A percentile compares a stretch with the other conserved stretches of the same genome.
Evolutionary conservation across 345 rosid species (phyloP).

Genomic region (Microthlaspi erraticum): DNA sequence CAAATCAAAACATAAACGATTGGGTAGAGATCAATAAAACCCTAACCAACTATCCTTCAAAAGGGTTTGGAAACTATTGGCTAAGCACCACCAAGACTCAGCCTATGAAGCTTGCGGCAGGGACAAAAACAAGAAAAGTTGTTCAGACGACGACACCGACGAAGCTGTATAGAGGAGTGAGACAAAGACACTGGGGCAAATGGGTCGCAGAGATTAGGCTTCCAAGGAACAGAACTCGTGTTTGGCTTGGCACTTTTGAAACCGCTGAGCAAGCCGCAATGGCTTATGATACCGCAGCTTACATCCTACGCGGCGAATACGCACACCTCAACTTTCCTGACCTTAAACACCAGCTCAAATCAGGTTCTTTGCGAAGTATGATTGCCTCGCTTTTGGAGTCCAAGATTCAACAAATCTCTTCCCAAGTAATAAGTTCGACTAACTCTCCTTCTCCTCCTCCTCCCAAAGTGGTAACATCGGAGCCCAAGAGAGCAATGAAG

Average conservation of each 20-base stretch:
- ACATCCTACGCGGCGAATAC: slow-evolving; percentile 78
- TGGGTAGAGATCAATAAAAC: slow-evolving; percentile 57
- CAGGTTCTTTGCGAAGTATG: slow-evolving; percentile 58
- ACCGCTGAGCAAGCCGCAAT: slow-evolving; percentile 94
- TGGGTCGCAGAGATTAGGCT: slow-evolving; percentile 98
- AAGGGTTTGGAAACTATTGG: slow-evolving; percentile 59
- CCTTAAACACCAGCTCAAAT: slow-evolving; percentile 71
- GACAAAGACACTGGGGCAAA: slow-evolving; percentile 98
- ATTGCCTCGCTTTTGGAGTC: slow-evolving; percentile 44
- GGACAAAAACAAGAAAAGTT: slow-evolving; percentile 43
- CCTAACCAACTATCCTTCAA: slow-evolving; percentile 43
- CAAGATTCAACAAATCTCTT: slow-evolving; percentile 42
- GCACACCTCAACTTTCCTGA: slow-evolving; percentile 94
- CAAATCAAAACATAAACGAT: slow-evolving; percentile 41
- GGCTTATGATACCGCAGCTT: slow-evolving; percentile 94
- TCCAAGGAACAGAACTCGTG: slow-evolving; percentile 93
- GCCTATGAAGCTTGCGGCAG: slow-evolving; percentile 57
- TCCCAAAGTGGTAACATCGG: slow-evolving; percentile 27
- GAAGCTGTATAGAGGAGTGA: slow-evolving; percentile 88
- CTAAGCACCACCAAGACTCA: slow-evolving; percentile 66
- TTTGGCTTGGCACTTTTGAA: slow-evolving; percentile 94
- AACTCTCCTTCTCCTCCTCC: slow-evolving; percentile 33
- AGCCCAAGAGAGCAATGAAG: slow-evolving; percentile 13
- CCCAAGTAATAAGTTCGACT: slow-evolving; percentile 28
- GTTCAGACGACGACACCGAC: slow-evolving; percentile 48